phyloP scores from a whole-genome alignment of 176 grass and related monocot genomes.

The Avena sativa region DNA sequence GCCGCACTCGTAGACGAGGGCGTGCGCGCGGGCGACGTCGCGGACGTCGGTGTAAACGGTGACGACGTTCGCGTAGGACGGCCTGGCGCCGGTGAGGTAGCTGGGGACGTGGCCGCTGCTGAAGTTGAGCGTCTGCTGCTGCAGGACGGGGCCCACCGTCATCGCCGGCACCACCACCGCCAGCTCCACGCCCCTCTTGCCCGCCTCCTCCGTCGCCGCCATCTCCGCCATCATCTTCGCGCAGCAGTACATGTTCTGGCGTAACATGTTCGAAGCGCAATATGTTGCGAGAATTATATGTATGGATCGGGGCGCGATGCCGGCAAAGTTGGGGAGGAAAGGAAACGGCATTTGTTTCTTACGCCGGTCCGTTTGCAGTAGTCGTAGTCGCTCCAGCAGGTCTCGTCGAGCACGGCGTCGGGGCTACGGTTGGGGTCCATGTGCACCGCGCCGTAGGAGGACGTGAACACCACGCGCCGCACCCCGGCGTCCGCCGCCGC shows the following conservation, averaged over 20 bases:
- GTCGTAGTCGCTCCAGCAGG: conserved; percentile 62
- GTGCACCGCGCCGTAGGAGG: conserved; percentile 64
- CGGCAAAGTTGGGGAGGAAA: no score
- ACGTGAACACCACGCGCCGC: conserved; percentile 54
- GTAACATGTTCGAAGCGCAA: no score
- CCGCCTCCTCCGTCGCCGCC: conserved; percentile 42
- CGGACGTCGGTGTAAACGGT: no score
- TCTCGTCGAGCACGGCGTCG: conserved; percentile 59
- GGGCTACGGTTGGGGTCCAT: conserved; percentile 68
- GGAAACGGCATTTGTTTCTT: no score
- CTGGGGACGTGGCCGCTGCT: conserved; percentile 42
- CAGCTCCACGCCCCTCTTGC: conserved; percentile 38
- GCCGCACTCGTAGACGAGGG: background rate
- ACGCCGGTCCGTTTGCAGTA: conserved; percentile 48
- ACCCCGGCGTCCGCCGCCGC: conserved; percentile 45
- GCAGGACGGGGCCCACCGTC: conserved; percentile 41
- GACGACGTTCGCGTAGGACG: conserved; percentile 40
- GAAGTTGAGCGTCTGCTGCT: conserved; percentile 47
- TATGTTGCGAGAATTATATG: no score
- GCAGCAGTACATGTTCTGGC: conserved; percentile 59
- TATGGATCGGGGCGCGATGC: no score
- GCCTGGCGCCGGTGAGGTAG: conserved; percentile 47
- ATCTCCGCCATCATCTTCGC: conserved; percentile 59
- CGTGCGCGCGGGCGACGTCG: no score
- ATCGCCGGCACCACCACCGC: conserved; percentile 44